phyloP scores from a whole-genome alignment of 768 basidiomycete genomes.

The Amanita inopinata region DNA sequence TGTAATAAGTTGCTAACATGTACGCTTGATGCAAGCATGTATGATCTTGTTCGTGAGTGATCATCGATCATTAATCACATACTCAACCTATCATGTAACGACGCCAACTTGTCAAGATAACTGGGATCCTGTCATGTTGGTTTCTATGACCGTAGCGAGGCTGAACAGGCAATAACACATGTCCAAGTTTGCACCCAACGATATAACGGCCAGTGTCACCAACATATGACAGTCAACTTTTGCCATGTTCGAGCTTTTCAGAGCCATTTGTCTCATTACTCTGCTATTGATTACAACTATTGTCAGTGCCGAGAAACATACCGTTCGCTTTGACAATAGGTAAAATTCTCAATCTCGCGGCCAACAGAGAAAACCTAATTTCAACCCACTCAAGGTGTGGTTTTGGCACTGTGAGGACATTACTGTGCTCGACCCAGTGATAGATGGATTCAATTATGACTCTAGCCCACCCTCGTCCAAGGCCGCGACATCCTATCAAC shows the following conservation, averaged over 20 bases:
- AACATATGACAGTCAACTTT: neutral
- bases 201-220: neutral
- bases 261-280: neutral
- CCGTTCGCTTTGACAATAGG: conserved; percentile 1
- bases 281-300: neutral
- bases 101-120: neutral
- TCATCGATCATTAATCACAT: too few species aligned
- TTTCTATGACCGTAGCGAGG: neutral
- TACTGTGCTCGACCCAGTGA: neutral
- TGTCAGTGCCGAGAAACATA: conserved; percentile 6
- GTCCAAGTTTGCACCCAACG: neutral
- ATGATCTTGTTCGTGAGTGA: neutral
- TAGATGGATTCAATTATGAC: neutral
- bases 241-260: neutral
- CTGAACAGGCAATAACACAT: neutral
- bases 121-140: too few species aligned
- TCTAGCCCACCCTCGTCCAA: conserved; percentile 2
- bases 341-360: neutral
- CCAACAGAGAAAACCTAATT: neutral
- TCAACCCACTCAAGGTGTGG: neutral
- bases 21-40: too few species aligned
- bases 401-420: neutral
- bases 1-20: too few species aligned
- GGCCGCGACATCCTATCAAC: neutral
- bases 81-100: too few species aligned